These are phyloP conservation scores for Jatropha curcas DNA, from an alignment of 345 rosid genomes.

Conservation along the genomic window DNA sequence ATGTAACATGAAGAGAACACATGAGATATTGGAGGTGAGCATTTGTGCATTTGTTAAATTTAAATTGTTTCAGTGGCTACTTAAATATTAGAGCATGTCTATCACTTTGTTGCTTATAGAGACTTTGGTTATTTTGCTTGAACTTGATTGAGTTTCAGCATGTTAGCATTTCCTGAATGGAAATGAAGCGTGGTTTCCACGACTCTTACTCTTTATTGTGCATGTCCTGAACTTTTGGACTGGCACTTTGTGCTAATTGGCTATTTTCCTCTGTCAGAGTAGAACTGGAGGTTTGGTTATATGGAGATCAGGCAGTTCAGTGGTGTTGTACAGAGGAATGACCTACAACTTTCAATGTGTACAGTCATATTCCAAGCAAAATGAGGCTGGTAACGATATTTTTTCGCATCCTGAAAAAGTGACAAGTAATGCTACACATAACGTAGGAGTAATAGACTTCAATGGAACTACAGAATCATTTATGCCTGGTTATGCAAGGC, in stretches of 20 bases:
- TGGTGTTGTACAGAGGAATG: conserved; percentile 87
- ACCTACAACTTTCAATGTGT: conserved; percentile 71
- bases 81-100: not conserved
- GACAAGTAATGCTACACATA: conserved; percentile 12
- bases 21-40: conserved; percentile 77
- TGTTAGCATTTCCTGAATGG: not conserved
- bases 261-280: conserved; percentile 45
- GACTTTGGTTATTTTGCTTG: not conserved
- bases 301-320: conserved; percentile 93
- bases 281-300: conserved; percentile 88
- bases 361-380: conserved; percentile 50
- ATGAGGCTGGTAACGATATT: conserved; percentile 28
- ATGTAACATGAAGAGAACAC: conserved; percentile 81
- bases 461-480: conserved; percentile 20
- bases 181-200: not conserved
- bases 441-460: conserved; percentile 19
- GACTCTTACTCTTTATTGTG: not conserved
- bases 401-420: conserved; percentile 15
- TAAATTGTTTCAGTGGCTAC: not conserved
- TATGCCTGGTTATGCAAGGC: conserved; percentile 41
- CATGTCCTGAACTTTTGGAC: not conserved
- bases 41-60: conserved; percentile 8
- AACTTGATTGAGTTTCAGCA: not conserved
- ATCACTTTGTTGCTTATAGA: not conserved
- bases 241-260: conserved; percentile 25